Percentiles rank a stretch among this genome's conserved stretches.
These are phyloP conservation scores for Rostrohypoxylon terebratum DNA, from an alignment of 495 filamentous ascomycete genomes.

Conservation along the genomic window DNA sequence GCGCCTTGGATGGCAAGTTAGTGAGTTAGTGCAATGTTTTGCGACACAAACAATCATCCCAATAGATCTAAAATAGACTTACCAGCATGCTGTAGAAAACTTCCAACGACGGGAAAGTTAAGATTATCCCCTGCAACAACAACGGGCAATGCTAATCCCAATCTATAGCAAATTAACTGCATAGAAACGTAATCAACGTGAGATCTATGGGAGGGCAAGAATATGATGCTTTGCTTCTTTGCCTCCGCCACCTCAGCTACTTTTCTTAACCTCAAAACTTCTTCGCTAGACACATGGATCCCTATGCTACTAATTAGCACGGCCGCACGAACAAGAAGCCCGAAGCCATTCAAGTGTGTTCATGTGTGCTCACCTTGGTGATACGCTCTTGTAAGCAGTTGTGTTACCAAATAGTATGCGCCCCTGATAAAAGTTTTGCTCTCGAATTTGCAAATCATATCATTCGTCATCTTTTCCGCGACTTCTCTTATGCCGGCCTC, in stretches of 20 bases:
- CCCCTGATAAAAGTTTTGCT: constrained; percentile 91
- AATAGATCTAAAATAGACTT: constrained; percentile 37
- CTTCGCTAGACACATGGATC: constrained; percentile 96
- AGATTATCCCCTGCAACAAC: constrained; percentile 96
- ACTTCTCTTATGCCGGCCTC: constrained; percentile 73
- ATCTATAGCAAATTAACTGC: constrained; percentile 92
- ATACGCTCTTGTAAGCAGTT: constrained; percentile 91
- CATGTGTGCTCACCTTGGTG: constrained; percentile 81
- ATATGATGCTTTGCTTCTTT: constrained; percentile 95
- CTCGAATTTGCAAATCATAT: constrained; percentile 99
- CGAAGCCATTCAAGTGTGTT: not conserved
- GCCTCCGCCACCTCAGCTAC: constrained; percentile 84
- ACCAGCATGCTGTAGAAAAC: constrained; percentile 93
- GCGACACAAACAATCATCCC: not conserved
- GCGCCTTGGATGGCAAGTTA: constrained; percentile 66
- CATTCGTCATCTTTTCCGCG: constrained; percentile 83
- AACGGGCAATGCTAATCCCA: constrained; percentile 89
- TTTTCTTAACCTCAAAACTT: constrained; percentile 81
- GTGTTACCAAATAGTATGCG: constrained; percentile 89
- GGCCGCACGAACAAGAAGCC: not conserved
- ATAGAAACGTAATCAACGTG: constrained; percentile 96
- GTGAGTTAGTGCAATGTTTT: constrained; percentile 3
- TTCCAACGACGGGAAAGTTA: constrained; percentile 90
- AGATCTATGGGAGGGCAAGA: constrained; percentile 91
- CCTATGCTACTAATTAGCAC: constrained; percentile 33